These are phyloP conservation scores for Penicillium sp. DNA, from an alignment of 2,329 filamentous ascomycete genomes.

Conservation along the genomic window DNA sequence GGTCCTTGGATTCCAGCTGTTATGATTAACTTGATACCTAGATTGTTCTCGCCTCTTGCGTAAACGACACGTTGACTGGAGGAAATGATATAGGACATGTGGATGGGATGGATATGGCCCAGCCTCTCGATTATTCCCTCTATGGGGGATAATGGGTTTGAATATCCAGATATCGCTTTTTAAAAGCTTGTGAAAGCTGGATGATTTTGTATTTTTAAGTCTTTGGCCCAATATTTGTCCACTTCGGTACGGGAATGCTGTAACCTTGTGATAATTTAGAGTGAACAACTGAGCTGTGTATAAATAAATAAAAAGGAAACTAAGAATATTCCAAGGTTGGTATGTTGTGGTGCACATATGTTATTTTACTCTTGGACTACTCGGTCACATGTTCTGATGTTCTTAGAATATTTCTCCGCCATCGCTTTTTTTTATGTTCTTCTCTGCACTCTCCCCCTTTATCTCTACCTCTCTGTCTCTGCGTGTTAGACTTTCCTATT, in stretches of 20 bases:
- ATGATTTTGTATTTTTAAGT: slow-evolving; percentile 3
- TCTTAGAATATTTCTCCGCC: background rate
- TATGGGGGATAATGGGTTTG: background rate
- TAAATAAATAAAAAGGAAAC: background rate
- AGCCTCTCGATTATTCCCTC: background rate
- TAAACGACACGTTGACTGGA: slow-evolving; percentile 20
- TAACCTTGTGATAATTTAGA: background rate
- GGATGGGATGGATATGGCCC: background rate
- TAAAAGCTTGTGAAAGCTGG: background rate
- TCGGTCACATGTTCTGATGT: background rate
- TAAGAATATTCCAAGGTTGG: background rate
- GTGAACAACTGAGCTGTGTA: background rate
- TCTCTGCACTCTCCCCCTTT: background rate
- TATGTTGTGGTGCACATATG: background rate
- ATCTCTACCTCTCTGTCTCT: background rate
- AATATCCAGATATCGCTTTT: background rate
- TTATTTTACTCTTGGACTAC: background rate
- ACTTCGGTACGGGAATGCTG: background rate
- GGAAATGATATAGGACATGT: background rate
- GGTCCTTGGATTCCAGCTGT: slow-evolving; percentile 17
- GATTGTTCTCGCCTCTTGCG: slow-evolving; percentile 45
- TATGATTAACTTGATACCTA: slow-evolving; percentile 14
- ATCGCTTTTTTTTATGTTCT: background rate
- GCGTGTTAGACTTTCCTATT: background rate
- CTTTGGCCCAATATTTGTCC: background rate